Conservation (phyloP, 352 stramenopile species). For the Globisporangium irregulare region DNA sequence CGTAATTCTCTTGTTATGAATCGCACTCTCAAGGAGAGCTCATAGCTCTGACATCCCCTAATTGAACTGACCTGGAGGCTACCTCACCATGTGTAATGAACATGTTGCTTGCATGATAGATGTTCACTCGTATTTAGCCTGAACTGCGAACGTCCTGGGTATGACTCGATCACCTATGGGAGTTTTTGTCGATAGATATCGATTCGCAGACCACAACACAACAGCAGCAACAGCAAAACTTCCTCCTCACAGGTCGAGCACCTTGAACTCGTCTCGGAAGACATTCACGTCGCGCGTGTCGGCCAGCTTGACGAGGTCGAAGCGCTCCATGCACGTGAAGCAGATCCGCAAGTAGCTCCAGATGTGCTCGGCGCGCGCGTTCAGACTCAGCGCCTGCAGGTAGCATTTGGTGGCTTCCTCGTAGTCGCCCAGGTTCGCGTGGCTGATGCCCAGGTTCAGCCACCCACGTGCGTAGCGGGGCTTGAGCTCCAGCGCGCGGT, state of each 20-base stretch:
- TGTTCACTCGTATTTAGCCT: too few species aligned
- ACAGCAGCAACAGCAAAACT: too few species aligned
- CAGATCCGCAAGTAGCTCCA: conserved; percentile 99
- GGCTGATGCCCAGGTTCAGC: conserved; percentile 98
- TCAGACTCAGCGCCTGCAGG: conserved; percentile 95
- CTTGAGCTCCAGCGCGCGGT: conserved; percentile 93
- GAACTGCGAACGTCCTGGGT: too few species aligned
- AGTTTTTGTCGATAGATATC: too few species aligned
- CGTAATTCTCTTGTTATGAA: too few species aligned
- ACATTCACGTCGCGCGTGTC: conserved; percentile 77
- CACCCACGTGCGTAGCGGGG: conserved; percentile 96
- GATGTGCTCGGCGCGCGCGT: conserved; percentile 94
- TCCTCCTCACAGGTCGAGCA: conserved; percentile 61
- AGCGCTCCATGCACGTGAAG: conserved; percentile 96
- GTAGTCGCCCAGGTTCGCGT: conserved; percentile 95
- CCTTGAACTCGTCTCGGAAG: conserved; percentile 85
- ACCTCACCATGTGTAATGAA: too few species aligned
- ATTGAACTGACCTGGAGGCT: too few species aligned
- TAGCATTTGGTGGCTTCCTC: conserved; percentile 96
- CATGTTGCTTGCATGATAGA: too few species aligned
- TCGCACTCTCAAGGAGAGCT: too few species aligned
- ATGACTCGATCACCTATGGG: too few species aligned
- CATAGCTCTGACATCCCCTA: too few species aligned
- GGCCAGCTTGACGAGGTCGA: conserved; percentile 93
- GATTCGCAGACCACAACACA: too few species aligned